Percentiles rank a stretch among this genome's conserved stretches.
phyloP scores from a whole-genome alignment of 371 early-diverging fungal genomes.

The Mortierella sp. region DNA sequence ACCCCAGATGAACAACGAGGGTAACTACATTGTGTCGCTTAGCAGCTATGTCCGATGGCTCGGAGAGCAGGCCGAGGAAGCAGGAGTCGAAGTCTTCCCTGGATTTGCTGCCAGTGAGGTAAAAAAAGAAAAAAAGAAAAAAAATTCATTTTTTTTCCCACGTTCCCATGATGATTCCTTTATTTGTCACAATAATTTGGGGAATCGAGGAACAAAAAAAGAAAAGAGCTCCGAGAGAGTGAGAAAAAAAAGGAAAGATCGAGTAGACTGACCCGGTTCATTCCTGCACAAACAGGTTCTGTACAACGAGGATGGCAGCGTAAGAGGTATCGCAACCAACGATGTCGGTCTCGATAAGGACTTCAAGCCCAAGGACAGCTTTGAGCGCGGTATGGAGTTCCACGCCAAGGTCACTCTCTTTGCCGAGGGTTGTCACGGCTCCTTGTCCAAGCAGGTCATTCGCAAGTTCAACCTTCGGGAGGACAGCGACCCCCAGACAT shows the following conservation, averaged over 20 bases:
- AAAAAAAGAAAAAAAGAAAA: background rate
- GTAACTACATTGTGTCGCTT: slow-evolving; percentile 96
- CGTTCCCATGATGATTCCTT: slow-evolving; percentile 11
- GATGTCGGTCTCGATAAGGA: slow-evolving; percentile 95
- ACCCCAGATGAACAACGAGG: slow-evolving; percentile 95
- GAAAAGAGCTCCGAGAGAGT: background rate
- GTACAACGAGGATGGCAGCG: slow-evolving; percentile 90
- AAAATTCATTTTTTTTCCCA: slow-evolving; percentile 23
- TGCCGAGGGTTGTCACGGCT: slow-evolving; percentile 98
- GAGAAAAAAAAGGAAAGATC: background rate
- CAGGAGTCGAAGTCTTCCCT: slow-evolving; percentile 96
- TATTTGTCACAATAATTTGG: slow-evolving; percentile 3
- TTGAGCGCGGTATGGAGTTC: slow-evolving; percentile 96
- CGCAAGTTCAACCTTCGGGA: slow-evolving; percentile 89
- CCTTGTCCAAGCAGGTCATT: slow-evolving; percentile 90
- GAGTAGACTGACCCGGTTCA: background rate
- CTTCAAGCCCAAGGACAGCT: slow-evolving; percentile 90
- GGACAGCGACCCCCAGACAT: slow-evolving; percentile 85
- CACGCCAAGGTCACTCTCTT: slow-evolving; percentile 95
- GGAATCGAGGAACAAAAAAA: slow-evolving; percentile 4
- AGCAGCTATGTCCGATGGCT: slow-evolving; percentile 96
- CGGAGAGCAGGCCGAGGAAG: slow-evolving; percentile 96
- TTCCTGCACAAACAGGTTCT: slow-evolving; percentile 63
- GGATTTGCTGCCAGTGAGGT: slow-evolving; percentile 93
- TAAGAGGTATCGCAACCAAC: slow-evolving; percentile 94